Base-by-base conservation (phyloP, 73 alveolate genomes). In the Urostyla sp. region DNA sequence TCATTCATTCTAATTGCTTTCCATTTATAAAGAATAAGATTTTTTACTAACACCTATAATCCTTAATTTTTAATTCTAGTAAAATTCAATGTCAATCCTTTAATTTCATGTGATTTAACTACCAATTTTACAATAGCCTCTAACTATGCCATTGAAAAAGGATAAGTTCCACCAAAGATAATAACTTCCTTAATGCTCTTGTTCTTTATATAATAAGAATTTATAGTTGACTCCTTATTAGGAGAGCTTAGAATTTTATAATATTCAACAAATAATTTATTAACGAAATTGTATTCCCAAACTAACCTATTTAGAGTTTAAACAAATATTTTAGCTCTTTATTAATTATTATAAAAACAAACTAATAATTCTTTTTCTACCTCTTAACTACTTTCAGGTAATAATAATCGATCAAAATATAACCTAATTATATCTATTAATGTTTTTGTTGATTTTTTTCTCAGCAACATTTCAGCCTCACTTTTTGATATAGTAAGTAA, bases 91-190 rank as follows among this genome's bases (percentile, higher is more conserved):
- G 80, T 27, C 16, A 75, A 52, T 2, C 52, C 3, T 26, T 75
- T 75, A 5, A 75, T 59, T 4, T 38, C 69, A 27, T 31, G 27
- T 26, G 20, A 23, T 10, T 28, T 45, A 32, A 35, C 3, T 23
- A 75, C 38, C 26, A 34, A 13, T 11, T 59, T 58, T 32, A 40
- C 28, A 10, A 75, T 35, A 3, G 87, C 79, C 5, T 21, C 13
- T 28, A 75, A 16, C 35, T 75, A 59, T 4, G 72, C 8, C 0
- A 57, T 18, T 3, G 80, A 36, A 16, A 75, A 58, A 18, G 87
- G 87, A 40, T 75, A 75, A 26, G n/a, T 36, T 23, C 87, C 87
- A 10, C 87, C 87, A 58, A 75, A 75, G 35, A 75, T 75, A 6
- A 75, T 35, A 3, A 75, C 16, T 11, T 74, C 75, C 26, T 28